Evolutionary conservation across 1,284 basidiomycete genomes (phyloP).

Genomic region (Leccinum griseonigrum): DNA sequence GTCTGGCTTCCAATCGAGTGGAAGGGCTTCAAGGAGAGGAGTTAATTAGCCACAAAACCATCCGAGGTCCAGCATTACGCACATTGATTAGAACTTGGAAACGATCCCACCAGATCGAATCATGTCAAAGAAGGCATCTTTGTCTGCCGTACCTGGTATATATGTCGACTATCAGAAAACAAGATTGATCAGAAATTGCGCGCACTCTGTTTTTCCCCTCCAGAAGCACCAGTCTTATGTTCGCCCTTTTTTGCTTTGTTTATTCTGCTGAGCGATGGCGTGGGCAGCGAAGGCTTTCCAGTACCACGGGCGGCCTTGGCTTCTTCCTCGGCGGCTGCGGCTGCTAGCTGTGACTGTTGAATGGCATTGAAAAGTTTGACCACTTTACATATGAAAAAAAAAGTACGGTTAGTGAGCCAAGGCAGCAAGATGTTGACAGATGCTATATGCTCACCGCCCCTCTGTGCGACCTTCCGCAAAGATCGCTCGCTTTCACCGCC

Average conservation of each 20-base stretch:
- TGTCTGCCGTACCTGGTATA: constrained; percentile 49
- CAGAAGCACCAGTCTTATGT: constrained; percentile 51
- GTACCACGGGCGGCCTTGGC: constrained; percentile 60
- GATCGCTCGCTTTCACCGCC: constrained; percentile 75
- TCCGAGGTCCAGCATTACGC: background rate
- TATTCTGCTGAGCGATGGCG: constrained; percentile 52
- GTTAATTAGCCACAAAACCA: background rate
- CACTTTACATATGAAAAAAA: constrained; percentile 41
- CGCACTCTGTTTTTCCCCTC: constrained; percentile 56
- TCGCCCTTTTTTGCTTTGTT: constrained; percentile 49
- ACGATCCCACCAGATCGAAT: constrained; percentile 74
- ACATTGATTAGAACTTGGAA: constrained; percentile 41
- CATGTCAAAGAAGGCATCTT: constrained; percentile 76
- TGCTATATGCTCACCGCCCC: constrained; percentile 58
- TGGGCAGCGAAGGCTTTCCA: constrained; percentile 69
- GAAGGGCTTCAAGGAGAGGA: background rate
- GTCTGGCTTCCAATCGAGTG: background rate
- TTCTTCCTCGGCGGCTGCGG: constrained; percentile 50
- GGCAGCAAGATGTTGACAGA: background rate
- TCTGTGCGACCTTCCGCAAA: constrained; percentile 76
- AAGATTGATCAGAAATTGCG: background rate
- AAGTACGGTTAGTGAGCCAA: background rate
- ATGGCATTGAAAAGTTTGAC: constrained; percentile 81
- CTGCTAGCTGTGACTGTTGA: constrained; percentile 68
- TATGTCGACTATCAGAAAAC: constrained; percentile 7